Evolutionary conservation across 768 basidiomycete species (phyloP), one percentile per base, ranked within the genome.

Genomic region (Mycena galopus): DNA sequence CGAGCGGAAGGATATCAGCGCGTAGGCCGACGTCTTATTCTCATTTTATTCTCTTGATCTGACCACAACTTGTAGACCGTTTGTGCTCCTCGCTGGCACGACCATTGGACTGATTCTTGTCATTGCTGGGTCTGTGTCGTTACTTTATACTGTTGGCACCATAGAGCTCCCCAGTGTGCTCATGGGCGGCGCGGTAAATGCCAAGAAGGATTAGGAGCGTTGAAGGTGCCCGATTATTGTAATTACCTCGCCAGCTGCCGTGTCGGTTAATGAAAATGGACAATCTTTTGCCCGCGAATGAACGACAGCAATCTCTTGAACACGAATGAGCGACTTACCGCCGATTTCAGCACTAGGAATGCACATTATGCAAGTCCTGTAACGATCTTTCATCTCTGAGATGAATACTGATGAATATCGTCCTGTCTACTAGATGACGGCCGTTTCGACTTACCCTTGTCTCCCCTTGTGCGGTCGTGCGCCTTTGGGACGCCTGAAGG

Each of bases 1-100:
- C 75, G 90, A 95, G 84, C 88, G 91, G 73, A 91, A 90, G 81
- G 95, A 96, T 77, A 82, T 96, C 58, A 95, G 93, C 85, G 90
- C 89, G 94, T 94, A 77, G 72, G 93, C 89, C 17, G 11, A 23
- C 37, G 17, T 19, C 53, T 27, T 27, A 60, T 51, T 33, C 50
- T 14, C 44, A 29, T n/a, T 23, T 53, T 29, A 0, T 47, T 6
- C 9, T 60, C 29, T 70, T 57, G 66, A 53, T 16, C 63, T 51
- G 27, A 71, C 67, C 71, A 65, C n/a, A 25, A 47, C 16, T 42
- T 71, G 39, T 72, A 96, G 94, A 16, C 89, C 91, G 21, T 96
- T 96, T 73, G 90, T 92, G 19, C 87, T 96, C 59, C 82, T 96
- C 58, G 80, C 89, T 2, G 94, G 95, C 55, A 93, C 92, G 2